Base-by-base conservation (phyloP, 2,329 filamentous ascomycete species). In the Exophiala calicioides region DNA sequence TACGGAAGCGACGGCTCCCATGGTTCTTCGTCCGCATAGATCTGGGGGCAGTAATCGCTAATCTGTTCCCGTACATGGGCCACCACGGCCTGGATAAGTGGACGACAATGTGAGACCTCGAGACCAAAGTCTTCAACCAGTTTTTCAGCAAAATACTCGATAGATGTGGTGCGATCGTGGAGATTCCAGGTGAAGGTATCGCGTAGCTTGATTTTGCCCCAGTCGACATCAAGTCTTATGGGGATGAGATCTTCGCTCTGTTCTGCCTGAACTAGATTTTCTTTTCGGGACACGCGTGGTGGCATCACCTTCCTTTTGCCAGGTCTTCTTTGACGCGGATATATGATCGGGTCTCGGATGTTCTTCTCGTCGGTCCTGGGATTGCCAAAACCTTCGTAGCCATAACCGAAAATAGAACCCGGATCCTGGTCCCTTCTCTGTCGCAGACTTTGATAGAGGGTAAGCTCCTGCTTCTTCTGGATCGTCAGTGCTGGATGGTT, bases 121-220 rank as follows among this genome's bases (percentile, higher is more conserved):
- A 98, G 80, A 31, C 77, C 76, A 54, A 85, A 74, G 64, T 98
- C 93, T 67, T 98, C 93, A 4, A 97, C 81, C 15, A 98, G 76
- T 65, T 93, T 90, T 48, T 88, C 82, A 1, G 90, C 88, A 65
- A 97, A 97, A 8, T 93, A 68, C 47, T 95, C 86, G 15, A 85
- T 81, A 16, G 81, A 78, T 3, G 94, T 80, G 9, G 93, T 78
- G 48, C 90, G 85, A 65, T 98, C 93, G 70, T 96, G 88, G 26
- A 97, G 77, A 67, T 98, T 98, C 90, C 91, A 98, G 3, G 93
- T 97, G 59, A 98, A 96, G 1, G 93, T 97, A 68, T 98, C 93
- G 65, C 93, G 86, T 51, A 98, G 77, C 69, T 93, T 93, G 60
- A 97, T 81, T 72, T 95, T 95, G 58, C 97, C 91, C 79, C 88